These are phyloP conservation scores for Trichoderma parareesei DNA, from an alignment of 495 filamentous ascomycete species.

Conservation along the genomic window DNA sequence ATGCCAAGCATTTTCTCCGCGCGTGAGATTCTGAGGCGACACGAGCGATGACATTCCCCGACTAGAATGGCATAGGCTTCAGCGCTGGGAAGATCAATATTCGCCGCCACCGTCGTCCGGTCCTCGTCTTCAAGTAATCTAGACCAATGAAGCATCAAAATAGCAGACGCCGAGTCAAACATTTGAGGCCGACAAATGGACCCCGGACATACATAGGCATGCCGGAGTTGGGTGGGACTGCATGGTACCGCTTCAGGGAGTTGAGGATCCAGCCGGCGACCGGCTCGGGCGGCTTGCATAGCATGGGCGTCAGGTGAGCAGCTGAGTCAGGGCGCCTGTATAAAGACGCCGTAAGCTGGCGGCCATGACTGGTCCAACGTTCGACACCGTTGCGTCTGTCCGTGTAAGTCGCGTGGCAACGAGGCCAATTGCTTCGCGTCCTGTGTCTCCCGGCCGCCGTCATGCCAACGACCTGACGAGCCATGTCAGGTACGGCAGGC, in stretches of 20 bases:
- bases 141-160: neutral
- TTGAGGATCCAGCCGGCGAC: neutral
- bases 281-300: slow-evolving; percentile 4
- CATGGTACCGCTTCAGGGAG: neutral
- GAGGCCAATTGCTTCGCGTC: neutral
- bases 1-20: neutral
- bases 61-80: neutral
- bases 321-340: slow-evolving; percentile 5
- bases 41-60: neutral
- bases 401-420: neutral
- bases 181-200: neutral
- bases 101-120: neutral
- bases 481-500: neutral
- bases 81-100: neutral
- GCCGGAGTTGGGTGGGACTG: neutral
- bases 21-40: neutral
- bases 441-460: neutral
- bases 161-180: neutral
- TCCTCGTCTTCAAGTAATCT: neutral
- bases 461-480: neutral
- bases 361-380: neutral
- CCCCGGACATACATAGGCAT: neutral
- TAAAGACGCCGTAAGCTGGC: neutral
- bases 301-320: slow-evolving; percentile 5
- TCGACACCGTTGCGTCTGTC: neutral